Conservation (phyloP, 176 grass and related monocot species). For the Poa pratensis region DNA sequence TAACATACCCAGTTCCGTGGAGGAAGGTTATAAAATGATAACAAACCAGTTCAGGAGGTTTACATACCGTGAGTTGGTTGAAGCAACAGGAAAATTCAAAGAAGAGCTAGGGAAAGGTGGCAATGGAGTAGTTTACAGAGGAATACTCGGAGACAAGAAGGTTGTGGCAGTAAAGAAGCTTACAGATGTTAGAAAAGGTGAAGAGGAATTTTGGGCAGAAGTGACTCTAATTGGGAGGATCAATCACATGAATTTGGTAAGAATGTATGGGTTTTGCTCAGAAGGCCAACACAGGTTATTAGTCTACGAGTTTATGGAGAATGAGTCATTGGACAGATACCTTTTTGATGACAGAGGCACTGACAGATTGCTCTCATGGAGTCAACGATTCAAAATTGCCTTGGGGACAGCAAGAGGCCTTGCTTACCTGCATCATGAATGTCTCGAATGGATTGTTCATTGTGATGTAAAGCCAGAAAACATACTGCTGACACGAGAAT, state of each 20-base stretch:
- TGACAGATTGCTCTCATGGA: conserved; percentile 57
- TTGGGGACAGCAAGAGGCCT: conserved; percentile 73
- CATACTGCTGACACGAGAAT: conserved; percentile 72
- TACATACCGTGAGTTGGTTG: conserved; percentile 64
- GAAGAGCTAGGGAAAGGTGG: conserved; percentile 77
- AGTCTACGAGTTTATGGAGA: conserved; percentile 76
- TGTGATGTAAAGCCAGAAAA: conserved; percentile 95
- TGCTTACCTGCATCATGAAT: conserved; percentile 86
- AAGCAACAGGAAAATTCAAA: conserved; percentile 69
- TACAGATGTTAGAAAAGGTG: conserved; percentile 62
- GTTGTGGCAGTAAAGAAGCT: conserved; percentile 85
- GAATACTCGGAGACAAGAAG: conserved; percentile 62
- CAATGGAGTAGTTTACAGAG: conserved; percentile 64
- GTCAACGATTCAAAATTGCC: conserved; percentile 67
- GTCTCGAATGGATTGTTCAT: conserved; percentile 88
- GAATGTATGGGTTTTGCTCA: conserved; percentile 78
- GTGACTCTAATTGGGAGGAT: conserved; percentile 70
- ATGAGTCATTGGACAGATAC: conserved; percentile 76
- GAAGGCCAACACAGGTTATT: conserved; percentile 63
- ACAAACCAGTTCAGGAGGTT: conserved; percentile 70
- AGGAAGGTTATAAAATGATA: conserved; percentile 85
- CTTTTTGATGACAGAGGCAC: conserved; percentile 48
- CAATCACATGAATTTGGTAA: conserved; percentile 89
- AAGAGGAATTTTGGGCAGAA: conserved; percentile 80
- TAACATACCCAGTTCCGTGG: conserved; percentile 50